Percentiles rank a stretch among this genome's conserved stretches.
These are phyloP conservation scores for Arachis hypogaea DNA, from an alignment of 306 rosid species.

Conservation along the genomic window DNA sequence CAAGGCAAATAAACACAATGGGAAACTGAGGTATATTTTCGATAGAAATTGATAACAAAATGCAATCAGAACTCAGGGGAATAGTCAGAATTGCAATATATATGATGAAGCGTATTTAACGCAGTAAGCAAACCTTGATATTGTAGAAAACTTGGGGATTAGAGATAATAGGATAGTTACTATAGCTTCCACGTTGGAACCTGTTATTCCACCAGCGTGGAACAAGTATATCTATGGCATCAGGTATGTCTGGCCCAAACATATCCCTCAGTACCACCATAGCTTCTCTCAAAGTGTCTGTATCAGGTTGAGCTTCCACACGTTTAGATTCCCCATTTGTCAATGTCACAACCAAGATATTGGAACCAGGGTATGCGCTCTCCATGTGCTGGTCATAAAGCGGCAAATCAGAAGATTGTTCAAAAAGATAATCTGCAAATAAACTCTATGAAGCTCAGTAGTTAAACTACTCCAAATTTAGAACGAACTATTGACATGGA, in stretches of 20 bases:
- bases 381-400: slow-evolving; percentile 93
- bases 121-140: slow-evolving; percentile 67
- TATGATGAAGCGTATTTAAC: neutral
- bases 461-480: neutral
- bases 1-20: neutral
- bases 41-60: slow-evolving; percentile 5
- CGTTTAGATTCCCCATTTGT: slow-evolving; percentile 96
- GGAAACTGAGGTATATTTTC: neutral
- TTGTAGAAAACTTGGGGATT: slow-evolving; percentile 55
- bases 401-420: slow-evolving; percentile 1
- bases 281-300: slow-evolving; percentile 78
- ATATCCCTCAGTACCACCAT: slow-evolving; percentile 86
- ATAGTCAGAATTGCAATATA: slow-evolving; percentile 4
- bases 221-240: slow-evolving; percentile 80
- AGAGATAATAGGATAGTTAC: slow-evolving; percentile 87
- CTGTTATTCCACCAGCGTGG: slow-evolving; percentile 95
- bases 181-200: slow-evolving; percentile 94
- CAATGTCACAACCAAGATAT: slow-evolving; percentile 90
- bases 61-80: neutral
- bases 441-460: slow-evolving; percentile 25
- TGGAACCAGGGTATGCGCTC: slow-evolving; percentile 93
- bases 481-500: neutral
- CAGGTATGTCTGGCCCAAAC: slow-evolving; percentile 82
- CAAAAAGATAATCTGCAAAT: slow-evolving; percentile 7
- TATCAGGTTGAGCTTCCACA: slow-evolving; percentile 81